Evolutionary conservation across 176 grass and related monocot genomes (phyloP), one percentile per base, ranked within the genome.

Genomic region (Rhynchospora pubera): DNA sequence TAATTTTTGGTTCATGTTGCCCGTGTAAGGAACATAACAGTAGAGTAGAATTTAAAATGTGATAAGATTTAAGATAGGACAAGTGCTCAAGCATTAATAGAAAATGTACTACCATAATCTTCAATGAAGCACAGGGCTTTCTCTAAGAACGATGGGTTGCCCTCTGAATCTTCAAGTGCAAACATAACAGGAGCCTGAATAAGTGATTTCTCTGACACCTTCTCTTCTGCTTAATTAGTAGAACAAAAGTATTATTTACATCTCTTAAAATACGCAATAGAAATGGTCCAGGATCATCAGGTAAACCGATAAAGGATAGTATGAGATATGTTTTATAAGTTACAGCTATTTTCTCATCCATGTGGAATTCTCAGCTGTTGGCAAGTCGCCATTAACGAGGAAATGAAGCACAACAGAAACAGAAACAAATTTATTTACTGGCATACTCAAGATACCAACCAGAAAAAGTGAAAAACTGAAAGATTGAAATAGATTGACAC

Each of bases 51-150:
- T 63, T 21, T 63, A 10, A 63, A 16, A 63, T 63, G 11, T 63
- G 6, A 1, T 6, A n/a, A 42, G 45, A 51, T 61, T 62, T 65
- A 81, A 24, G 70, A 46, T 14, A 74, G 46, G 19, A 72, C 74
- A 66, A 45, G 83, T 48, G 57, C 53, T 74, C 16, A 56, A 32
- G 52, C 65, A 85, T 6, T 71, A 44, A 62, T 58, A 82, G 72
- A 57, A 79, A 82, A 58, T 85, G 65, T 23, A 53, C 90, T 90
- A 87, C 96, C 96, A 83, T 93, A 84, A 89, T 93, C 85, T 89
- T 99, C 96, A 84, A 99, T 95, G 83, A 95, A 99, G 67, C 66
- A 91, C 26, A 99, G 84, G 62, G 96, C 96, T 73, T 99, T 99
- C 82, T 99, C 96, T 84, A 99, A 85, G 77, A 99, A 99, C 85